Evolutionary conservation across 2,329 filamentous ascomycete species (phyloP), one percentile per base, ranked within the genome.

Genomic region (Penicillium frequentans): DNA sequence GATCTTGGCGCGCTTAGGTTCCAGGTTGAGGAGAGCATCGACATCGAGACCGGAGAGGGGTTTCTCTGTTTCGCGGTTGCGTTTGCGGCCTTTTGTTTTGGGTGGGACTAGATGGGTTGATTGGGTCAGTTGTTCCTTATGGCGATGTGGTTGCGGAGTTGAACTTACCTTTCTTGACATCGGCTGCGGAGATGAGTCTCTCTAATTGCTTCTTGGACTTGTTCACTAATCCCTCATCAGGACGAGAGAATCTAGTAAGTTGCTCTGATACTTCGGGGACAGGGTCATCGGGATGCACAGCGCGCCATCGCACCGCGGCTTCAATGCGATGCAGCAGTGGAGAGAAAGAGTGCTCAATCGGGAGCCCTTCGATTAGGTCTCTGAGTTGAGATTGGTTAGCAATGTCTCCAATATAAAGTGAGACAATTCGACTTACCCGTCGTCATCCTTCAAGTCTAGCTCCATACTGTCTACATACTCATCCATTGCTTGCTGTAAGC

Each of bases 381-480:
- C 81, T 83, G 56, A 7, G 5, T 23, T 14, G 35, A 35, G 37
- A 13, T 11, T 42, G 46, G 26, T 68, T 42, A 64, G 59, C 33
- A 21, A 26, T 24, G 11, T 9, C n/a, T 14, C 19, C 3, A 39
- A n/a, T 19, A 44, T 37, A 23, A 37, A 27, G 16, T 23, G 6
- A 13, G 19, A 27, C 3, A 1, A 21, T 5, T 14, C 0, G 9
- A 46, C 81, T 67, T 75, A 90, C 85, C 88, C 90, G 44, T 93
- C 84, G 46, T 95, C 90, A 66, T 96, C 89, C 46, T 81, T 83
- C 10, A 82, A 88, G 67, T 88, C 64, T 2, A 99, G 79, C 67
- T 97, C 93, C 93, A 99, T 96, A 8, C 85, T 86, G 71, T 98
- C 91, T 8, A 99, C 91, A 65, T 93, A 98, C 61, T 91, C 86